phyloP scores from a whole-genome alignment of 345 rosid genomes.

The Raphanus sativus region DNA sequence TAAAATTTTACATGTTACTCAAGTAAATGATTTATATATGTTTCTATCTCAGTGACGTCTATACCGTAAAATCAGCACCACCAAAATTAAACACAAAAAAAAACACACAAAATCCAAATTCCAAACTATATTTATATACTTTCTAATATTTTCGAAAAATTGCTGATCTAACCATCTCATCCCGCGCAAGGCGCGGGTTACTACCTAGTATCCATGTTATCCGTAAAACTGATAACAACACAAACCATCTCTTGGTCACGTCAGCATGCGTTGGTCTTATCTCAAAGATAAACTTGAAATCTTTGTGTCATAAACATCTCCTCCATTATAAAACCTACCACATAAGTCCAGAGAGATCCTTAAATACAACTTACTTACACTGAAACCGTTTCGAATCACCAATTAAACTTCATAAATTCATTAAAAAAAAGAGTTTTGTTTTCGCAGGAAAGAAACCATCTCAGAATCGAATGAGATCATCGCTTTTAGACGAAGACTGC shows the following conservation, averaged over 20 bases:
- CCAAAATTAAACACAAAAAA: no score
- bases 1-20: no score
- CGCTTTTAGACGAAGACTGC: constrained; percentile 65
- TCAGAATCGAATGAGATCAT: constrained; percentile 79
- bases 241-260: not conserved
- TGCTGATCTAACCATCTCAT: no score
- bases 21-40: no score
- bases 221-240: not conserved
- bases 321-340: constrained; percentile 14
- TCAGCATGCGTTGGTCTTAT: not conserved
- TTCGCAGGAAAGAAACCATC: not conserved
- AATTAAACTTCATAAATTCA: constrained; percentile 19
- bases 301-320: constrained; percentile 2
- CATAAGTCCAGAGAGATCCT: constrained; percentile 21
- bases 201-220: not conserved
- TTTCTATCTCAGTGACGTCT: no score
- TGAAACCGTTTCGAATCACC: constrained; percentile 19
- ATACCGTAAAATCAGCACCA: no score
- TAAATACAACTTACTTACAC: constrained; percentile 35
- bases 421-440: constrained; percentile 2
- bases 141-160: no score
- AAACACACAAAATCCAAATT: no score
- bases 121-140: no score
- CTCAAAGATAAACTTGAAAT: not conserved
- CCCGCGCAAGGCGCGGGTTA: no score